Evolutionary conservation across 768 basidiomycete genomes (phyloP), one percentile per base, ranked within the genome.

Genomic region (Polyporus arcularius): DNA sequence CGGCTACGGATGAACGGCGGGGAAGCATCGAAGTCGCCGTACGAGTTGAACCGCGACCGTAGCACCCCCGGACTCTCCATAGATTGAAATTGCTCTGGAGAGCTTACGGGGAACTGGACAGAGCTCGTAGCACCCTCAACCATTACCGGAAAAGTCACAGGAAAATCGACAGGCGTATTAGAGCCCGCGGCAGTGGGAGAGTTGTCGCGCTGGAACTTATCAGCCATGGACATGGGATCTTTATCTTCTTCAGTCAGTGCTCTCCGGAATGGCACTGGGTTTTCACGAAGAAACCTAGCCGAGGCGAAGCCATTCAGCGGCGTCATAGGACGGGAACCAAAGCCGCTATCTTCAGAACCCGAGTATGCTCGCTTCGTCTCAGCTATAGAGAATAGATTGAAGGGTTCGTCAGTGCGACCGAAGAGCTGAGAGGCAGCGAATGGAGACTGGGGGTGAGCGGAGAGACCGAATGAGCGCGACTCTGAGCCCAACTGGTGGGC

Each of bases 371-470:
- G 76, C 63, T 82, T 87, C 2, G 85, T 89, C 71, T 90, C 90
- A 7, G 91, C 88, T 63, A 93, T 92, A 1, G 92, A 91, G 72
- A 88, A 93, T 14, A 94, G 72, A 70, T 85, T 89, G 72, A 89
- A 92, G 0, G 89, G 85, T 62, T 92, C 92, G 54, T 91, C 87
- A 2, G 84, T 84, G 18, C 85, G 83, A 32, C 89, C 83, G 69
- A 95, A 94, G 2, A 96, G 78, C 63, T 94, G 89, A 15, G 91
- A 90, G 1, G 93, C 88, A 18, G 92, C 87, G 66, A 93, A 97
- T 1, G 94, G 94, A 0, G 94, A 95, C 65, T 93, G 89, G 38
- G 89, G 84, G 67, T 89, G 85, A 60, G 74, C 73, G n/a, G 72
- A 74, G 4, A 81, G 68, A 54, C 72, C 74, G 9, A 75, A 72